Evolutionary conservation across 2,329 filamentous ascomycete species (phyloP).

Genomic region (Chalara sp.): DNA sequence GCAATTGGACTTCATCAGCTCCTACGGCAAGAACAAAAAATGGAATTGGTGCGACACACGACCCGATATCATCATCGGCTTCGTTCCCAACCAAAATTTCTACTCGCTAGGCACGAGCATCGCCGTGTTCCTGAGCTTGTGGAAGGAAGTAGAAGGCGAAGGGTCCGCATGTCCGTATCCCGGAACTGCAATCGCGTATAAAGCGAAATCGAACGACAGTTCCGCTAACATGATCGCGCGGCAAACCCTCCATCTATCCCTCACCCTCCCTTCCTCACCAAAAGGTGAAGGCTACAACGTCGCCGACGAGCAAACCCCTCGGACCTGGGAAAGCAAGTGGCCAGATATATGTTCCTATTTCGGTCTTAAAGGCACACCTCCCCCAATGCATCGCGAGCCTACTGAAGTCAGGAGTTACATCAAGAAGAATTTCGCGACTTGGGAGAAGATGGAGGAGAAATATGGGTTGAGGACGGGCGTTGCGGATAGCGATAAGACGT

Average conservation of each 20-base stretch:
- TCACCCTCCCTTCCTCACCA: slow-evolving; percentile 32
- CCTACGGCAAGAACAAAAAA: slow-evolving; percentile 29
- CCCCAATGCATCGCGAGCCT: too few species aligned
- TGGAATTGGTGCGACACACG: slow-evolving; percentile 36
- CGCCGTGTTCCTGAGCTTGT: slow-evolving; percentile 32
- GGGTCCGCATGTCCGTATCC: slow-evolving; percentile 33
- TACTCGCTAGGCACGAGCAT: slow-evolving; percentile 32
- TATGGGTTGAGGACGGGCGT: too few species aligned
- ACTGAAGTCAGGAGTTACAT: too few species aligned
- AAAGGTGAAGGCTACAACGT: slow-evolving; percentile 35
- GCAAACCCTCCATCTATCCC: slow-evolving; percentile 34
- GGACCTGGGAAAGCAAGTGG: background rate
- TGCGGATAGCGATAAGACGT: too few species aligned
- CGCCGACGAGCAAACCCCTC: slow-evolving; percentile 30
- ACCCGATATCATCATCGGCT: slow-evolving; percentile 35
- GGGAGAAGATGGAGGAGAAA: too few species aligned
- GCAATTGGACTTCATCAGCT: slow-evolving; percentile 32
- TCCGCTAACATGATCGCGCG: slow-evolving; percentile 34
- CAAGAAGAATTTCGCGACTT: too few species aligned
- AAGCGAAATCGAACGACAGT: slow-evolving; percentile 31
- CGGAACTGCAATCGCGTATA: slow-evolving; percentile 30
- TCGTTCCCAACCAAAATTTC: slow-evolving; percentile 33
- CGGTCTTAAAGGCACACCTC: too few species aligned
- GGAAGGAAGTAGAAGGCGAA: slow-evolving; percentile 30
- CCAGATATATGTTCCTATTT: background rate